A percentile compares a stretch with the other conserved stretches of the same genome.
Evolutionary conservation across 2,329 filamentous ascomycete genomes (phyloP).

Genomic region (Xylariales sp.): DNA sequence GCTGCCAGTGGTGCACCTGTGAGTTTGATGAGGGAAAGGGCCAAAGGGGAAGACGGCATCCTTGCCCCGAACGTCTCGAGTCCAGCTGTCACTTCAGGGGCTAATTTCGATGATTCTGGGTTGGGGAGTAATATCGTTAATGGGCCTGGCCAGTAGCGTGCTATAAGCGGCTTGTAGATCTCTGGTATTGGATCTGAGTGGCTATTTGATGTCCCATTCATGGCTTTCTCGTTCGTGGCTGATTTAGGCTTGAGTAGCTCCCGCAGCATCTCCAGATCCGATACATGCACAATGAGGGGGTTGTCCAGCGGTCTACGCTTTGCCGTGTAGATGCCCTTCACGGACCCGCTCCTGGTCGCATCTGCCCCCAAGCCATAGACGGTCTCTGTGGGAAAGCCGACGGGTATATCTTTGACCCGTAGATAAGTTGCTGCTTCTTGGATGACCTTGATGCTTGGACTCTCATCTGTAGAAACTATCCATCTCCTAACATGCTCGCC

Average conservation of each 20-base stretch:
- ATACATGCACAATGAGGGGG: conserved; percentile 88
- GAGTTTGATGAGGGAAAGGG: conserved; percentile 78
- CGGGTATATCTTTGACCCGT: conserved; percentile 63
- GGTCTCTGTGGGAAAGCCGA: conserved; percentile 96
- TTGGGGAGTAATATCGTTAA: conserved; percentile 85
- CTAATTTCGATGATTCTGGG: conserved; percentile 63
- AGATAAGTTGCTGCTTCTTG: conserved; percentile 63
- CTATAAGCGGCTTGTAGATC: conserved; percentile 74
- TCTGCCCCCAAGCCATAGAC: conserved; percentile 97
- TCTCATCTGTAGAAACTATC: conserved; percentile 20
- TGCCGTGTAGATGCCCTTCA: conserved; percentile 85
- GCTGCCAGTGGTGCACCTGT: conserved; percentile 77
- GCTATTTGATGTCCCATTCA: too few relatives aligned
- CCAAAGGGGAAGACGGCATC: conserved; percentile 82
- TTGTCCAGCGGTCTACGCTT: conserved; percentile 93
- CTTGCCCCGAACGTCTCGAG: conserved; percentile 81
- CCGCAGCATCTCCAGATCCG: conserved; percentile 72
- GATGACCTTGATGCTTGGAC: conserved; percentile 34
- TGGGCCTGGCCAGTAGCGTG: conserved; percentile 89
- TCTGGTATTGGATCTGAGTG: conserved; percentile 52
- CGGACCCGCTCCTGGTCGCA: conserved; percentile 77
- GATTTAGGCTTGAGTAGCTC: conserved; percentile 49
- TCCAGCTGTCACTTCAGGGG: conserved; percentile 87
- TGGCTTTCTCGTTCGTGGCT: conserved; percentile 18
- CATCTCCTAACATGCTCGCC: conserved; percentile 21